Percentiles rank a stretch among this genome's conserved stretches.
Evolutionary conservation across 2,329 filamentous ascomycete genomes (phyloP).

Genomic region (Boeremia lycopersici): DNA sequence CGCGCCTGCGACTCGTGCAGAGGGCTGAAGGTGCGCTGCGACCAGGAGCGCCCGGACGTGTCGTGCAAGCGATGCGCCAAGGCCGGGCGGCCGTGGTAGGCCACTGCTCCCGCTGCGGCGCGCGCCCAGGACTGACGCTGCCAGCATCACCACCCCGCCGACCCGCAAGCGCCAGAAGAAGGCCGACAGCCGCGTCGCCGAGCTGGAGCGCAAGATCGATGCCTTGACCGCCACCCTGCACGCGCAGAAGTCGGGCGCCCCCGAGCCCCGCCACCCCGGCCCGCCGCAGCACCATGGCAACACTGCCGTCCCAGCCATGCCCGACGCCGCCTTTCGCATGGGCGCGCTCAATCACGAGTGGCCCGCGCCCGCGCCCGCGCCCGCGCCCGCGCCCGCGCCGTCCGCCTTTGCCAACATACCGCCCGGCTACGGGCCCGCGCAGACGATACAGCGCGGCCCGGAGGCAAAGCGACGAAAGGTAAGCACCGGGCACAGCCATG

Average conservation of each 20-base stretch:
- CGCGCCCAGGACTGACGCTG: constrained; percentile 5
- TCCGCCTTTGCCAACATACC: constrained; percentile 35
- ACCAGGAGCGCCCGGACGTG: constrained; percentile 71
- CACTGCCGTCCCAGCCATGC: constrained; percentile 17
- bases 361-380: constrained; percentile 25
- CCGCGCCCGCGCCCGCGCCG: constrained; percentile 24
- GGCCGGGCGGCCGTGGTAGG: constrained; percentile 75
- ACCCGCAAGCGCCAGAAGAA: constrained; percentile 86
- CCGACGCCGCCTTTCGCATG: constrained; percentile 35
- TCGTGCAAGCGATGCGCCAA: constrained; percentile 73
- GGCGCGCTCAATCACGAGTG: constrained; percentile 41
- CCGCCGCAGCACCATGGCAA: constrained; percentile 29
- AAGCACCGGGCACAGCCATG: constrained; percentile 31
- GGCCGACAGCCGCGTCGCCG: constrained; percentile 85
- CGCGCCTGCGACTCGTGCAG: constrained; percentile 57
- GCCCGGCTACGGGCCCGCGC: constrained; percentile 40
- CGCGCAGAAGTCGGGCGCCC: constrained; percentile 51
- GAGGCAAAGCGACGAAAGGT: constrained; percentile 43
- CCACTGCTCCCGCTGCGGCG: constrained; percentile 49
- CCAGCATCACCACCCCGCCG: constrained; percentile 63
- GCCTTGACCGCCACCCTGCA: constrained; percentile 81
- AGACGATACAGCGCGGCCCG: constrained; percentile 37
- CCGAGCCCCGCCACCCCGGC: constrained; percentile 29
- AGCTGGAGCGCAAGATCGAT: constrained; percentile 92
- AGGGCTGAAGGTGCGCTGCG: constrained; percentile 67